phyloP scores from a whole-genome alignment of 345 rosid genomes.

The Zanthoxylum bungeanum region DNA sequence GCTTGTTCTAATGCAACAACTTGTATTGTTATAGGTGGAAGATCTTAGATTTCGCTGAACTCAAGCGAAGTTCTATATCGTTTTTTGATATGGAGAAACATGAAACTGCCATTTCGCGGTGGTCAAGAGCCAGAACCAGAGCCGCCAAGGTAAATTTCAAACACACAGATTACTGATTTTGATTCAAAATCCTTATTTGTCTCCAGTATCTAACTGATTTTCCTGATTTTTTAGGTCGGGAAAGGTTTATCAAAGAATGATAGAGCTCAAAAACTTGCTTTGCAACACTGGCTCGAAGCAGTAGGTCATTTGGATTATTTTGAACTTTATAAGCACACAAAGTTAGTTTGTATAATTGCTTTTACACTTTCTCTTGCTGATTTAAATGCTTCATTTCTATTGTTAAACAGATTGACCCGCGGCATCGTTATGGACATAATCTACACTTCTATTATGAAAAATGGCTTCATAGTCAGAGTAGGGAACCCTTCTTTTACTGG shows the following conservation, averaged over 20 bases:
- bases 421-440: slow-evolving; percentile 96
- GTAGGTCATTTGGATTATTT: slow-evolving; percentile 42
- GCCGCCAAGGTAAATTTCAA: slow-evolving; percentile 60
- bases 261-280: slow-evolving; percentile 75
- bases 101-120: slow-evolving; percentile 88
- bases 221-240: slow-evolving; percentile 49
- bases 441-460: slow-evolving; percentile 71
- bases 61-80: slow-evolving; percentile 83
- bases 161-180: not conserved
- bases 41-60: slow-evolving; percentile 80
- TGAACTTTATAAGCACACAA: not conserved
- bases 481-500: slow-evolving; percentile 99
- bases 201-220: not conserved
- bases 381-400: slow-evolving; percentile 6
- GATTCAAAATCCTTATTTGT: not conserved
- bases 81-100: slow-evolving; percentile 89
- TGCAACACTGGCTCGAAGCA: slow-evolving; percentile 98
- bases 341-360: not conserved
- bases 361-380: slow-evolving; percentile 11
- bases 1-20: slow-evolving; percentile 21
- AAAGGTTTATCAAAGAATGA: slow-evolving; percentile 92
- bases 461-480: slow-evolving; percentile 79
- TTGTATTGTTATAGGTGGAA: slow-evolving; percentile 63
- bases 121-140: slow-evolving; percentile 94
- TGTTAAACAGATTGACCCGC: slow-evolving; percentile 73